Evolutionary conservation across 164 flowering plant species (phyloP), one percentile per base, ranked within the genome.

Genomic region (Tetrastigma voinierianum): DNA sequence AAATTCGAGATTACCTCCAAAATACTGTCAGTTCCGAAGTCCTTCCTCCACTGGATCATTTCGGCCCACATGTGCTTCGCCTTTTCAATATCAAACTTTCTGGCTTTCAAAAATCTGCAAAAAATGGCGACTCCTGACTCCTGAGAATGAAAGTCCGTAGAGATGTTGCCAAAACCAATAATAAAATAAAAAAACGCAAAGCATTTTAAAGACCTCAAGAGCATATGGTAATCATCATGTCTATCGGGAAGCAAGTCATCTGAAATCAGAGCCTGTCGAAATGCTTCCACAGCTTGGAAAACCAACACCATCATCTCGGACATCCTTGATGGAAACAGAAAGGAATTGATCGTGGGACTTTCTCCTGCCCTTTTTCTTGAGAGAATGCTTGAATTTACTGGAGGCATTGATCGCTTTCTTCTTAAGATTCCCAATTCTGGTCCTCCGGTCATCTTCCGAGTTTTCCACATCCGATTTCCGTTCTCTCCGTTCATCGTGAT

Each of bases 41-140:
- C 89, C 68, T 77, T 90, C 74, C 96, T 85, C n/a, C 96, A 90
- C 65, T 90, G 90, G 59, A 90, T 66, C 96, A 90, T 90, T 51
- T 85, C 83, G 58, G 83, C 78, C 96, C 96, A 90, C 96, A 88
- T 88, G 10, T 64, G 75, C 67, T 86, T 90, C 48, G 96, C 79
- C 69, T 85, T 88, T 51, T 85, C 90, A 59, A 86, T 69, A 63
- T 90, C 96, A 64, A 90, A 87, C 61, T 84, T 90, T 68, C 96
- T 87, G 63, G 92, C 96, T 77, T 83, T 87, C 74, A 90, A 73
- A n/a, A 90, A 90, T 81, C 96, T 90, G 76, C 57, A 72, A 17
- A 12, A n/a, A 1, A 10, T 40, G 54, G 21, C 49, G 43, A 19
- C 19, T 1, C n/a, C n/a, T n/a, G n/a, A n/a, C n/a, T n/a, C 43